Base-by-base conservation (phyloP, 768 basidiomycete species). In the Russula griseocarnosa region DNA sequence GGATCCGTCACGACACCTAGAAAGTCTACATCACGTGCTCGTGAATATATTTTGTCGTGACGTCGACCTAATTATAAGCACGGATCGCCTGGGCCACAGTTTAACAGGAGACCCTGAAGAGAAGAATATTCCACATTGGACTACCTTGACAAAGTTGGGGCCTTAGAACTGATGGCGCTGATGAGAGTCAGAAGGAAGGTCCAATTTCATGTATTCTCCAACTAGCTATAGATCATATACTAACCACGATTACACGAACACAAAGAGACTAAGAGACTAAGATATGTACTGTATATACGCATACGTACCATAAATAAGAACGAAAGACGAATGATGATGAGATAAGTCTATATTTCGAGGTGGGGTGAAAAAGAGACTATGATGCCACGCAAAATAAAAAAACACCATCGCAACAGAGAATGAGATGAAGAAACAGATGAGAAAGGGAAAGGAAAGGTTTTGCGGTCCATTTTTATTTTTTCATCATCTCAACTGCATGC, bases 401-500 rank as follows among this genome's bases (percentile, higher is more conserved):
- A 22, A 47, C 22, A 47, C 46, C 3, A 22, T 8, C n/a, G 11
- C 22, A 47, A 22, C 46, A 47, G n/a, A 46, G 9, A 47, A 47
- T n/a, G 10, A 47, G 22, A 22, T 13, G 3, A 0, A 9, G 44
- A 44, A n/a, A 44, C 20, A 24, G 10, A 24, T 11, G 11, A 47
- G 46, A 22, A 22, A 47, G 3, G 46, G 5, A n/a, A 10, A 10
- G 4, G n/a, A 46, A 0, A 46, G 11, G 4, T n/a, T 22, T 22
- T 5, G n/a, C 9, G n/a, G 22, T 11, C 22, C n/a, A n/a, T 11
- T 46, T n/a, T 46, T 28, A 3, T 26, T 50, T 46, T 2, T 5
- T n/a, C 9, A 63, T 44, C 30, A 6, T 22, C 32, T 49, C 32
- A 60, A 32, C 24, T 47, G 58, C 49, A 67, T 60, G 58, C 66